phyloP scores from a whole-genome alignment of 441 rosid species.

The Monsonia emarginata region DNA sequence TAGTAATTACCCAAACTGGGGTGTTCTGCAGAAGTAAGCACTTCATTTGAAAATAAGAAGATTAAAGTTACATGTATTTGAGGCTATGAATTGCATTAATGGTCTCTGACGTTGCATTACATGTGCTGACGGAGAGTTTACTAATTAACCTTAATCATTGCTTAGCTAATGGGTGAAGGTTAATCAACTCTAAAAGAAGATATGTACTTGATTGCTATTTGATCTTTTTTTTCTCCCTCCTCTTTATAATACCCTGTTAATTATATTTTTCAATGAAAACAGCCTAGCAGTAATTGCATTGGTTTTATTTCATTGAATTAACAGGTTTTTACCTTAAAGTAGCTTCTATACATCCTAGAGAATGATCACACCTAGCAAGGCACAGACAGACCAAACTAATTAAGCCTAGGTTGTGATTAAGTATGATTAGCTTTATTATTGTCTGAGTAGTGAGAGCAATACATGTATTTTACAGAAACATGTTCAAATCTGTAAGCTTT shows the following conservation, averaged over 20 bases:
- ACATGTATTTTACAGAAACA: background rate
- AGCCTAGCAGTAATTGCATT: background rate
- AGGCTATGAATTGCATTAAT: background rate
- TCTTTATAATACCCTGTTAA: background rate
- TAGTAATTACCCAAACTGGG: background rate
- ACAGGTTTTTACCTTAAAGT: background rate
- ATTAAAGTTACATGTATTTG: background rate
- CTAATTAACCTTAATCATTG: slow-evolving; percentile 4
- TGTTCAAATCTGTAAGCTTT: background rate
- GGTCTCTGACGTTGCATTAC: slow-evolving; percentile 6
- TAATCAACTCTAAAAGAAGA: slow-evolving; percentile 16
- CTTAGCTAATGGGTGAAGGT: slow-evolving; percentile 19
- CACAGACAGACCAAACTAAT: background rate
- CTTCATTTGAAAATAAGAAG: background rate
- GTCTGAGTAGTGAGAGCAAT: background rate
- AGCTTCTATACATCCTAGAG: background rate
- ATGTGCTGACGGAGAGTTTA: slow-evolving; percentile 2
- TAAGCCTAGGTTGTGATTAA: background rate
- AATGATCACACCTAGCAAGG: background rate
- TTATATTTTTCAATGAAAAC: background rate
- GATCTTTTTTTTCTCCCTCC: slow-evolving; percentile 4
- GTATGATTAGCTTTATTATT: background rate
- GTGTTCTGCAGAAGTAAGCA: background rate
- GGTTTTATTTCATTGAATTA: background rate
- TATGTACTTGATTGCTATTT: slow-evolving; percentile 15